Conservation (phyloP, 1,284 basidiomycete species). For the Ganoderma meredithae region DNA sequence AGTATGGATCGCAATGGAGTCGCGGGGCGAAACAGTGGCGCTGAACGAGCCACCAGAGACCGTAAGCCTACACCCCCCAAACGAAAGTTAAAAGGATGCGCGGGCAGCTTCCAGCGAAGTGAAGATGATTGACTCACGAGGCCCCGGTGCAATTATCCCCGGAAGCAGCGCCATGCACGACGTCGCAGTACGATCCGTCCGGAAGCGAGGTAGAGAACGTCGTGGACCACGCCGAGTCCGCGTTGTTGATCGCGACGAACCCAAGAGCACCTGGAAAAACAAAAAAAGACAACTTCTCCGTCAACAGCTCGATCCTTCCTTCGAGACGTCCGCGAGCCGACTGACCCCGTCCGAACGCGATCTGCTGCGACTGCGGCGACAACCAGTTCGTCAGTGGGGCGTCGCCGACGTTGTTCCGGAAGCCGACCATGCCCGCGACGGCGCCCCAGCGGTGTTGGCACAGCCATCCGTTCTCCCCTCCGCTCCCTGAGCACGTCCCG, state of each 20-base stretch:
- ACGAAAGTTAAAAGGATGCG: neutral
- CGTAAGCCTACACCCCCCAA: constrained; percentile 47
- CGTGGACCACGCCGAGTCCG: constrained; percentile 57
- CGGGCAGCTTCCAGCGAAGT: neutral
- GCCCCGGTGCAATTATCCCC: constrained; percentile 55
- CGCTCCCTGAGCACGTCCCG: constrained; percentile 62
- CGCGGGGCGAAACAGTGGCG: constrained; percentile 58
- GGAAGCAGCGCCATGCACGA: constrained; percentile 55
- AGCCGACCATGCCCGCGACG: constrained; percentile 68
- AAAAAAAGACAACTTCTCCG: neutral
- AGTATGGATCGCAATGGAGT: constrained; percentile 66
- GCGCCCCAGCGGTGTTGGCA: constrained; percentile 71
- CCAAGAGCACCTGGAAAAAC: constrained; percentile 52
- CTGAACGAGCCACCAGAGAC: constrained; percentile 61
- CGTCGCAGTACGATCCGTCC: constrained; percentile 69
- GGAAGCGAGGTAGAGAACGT: constrained; percentile 65
- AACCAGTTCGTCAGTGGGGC: constrained; percentile 61
- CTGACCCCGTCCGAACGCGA: constrained; percentile 69
- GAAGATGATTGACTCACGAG: constrained; percentile 48
- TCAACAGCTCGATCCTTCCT: neutral
- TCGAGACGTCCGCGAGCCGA: constrained; percentile 5
- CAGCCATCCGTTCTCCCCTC: constrained; percentile 61
- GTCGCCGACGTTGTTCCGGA: constrained; percentile 62
- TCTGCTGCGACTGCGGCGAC: constrained; percentile 59
- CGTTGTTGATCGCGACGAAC: constrained; percentile 73